Evolutionary conservation across 441 rosid genomes (phyloP).

Genomic region (Syzygium syzygioides): DNA sequence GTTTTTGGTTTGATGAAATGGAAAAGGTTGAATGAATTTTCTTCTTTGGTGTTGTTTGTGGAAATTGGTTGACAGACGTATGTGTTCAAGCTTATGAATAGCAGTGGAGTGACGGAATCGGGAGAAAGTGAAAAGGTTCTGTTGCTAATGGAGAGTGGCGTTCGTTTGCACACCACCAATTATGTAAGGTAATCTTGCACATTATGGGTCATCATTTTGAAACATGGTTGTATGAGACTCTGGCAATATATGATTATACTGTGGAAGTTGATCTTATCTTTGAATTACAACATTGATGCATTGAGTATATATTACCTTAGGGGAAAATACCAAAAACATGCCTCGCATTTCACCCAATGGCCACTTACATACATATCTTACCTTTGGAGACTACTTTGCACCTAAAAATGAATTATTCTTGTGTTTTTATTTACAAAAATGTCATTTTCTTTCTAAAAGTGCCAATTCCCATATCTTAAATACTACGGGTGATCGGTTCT

Average conservation of each 20-base stretch:
- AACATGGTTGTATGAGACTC: neutral
- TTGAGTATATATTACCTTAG: neutral
- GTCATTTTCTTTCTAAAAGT: neutral
- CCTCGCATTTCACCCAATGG: neutral
- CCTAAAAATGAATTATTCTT: neutral
- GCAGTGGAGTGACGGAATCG: constrained; percentile 90
- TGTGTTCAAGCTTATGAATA: constrained; percentile 92
- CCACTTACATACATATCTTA: neutral
- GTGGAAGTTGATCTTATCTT: neutral
- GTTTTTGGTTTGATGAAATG: neutral
- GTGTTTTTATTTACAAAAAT: neutral
- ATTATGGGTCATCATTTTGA: neutral
- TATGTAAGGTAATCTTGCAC: constrained; percentile 51
- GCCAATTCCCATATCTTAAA: neutral
- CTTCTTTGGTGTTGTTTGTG: neutral
- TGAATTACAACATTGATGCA: neutral
- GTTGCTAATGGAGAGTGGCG: constrained; percentile 92
- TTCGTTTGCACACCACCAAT: constrained; percentile 86
- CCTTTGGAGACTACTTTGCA: neutral
- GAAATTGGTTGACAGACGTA: constrained; percentile 48
- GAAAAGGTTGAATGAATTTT: neutral
- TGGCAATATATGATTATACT: neutral
- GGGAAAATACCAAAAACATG: neutral
- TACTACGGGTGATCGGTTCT: neutral
- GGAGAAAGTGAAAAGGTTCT: constrained; percentile 97